Evolutionary conservation across 208 protist genomes (phyloP), one percentile per base, ranked within the genome.

Genomic region (Vickermania ingenoplastis): DNA sequence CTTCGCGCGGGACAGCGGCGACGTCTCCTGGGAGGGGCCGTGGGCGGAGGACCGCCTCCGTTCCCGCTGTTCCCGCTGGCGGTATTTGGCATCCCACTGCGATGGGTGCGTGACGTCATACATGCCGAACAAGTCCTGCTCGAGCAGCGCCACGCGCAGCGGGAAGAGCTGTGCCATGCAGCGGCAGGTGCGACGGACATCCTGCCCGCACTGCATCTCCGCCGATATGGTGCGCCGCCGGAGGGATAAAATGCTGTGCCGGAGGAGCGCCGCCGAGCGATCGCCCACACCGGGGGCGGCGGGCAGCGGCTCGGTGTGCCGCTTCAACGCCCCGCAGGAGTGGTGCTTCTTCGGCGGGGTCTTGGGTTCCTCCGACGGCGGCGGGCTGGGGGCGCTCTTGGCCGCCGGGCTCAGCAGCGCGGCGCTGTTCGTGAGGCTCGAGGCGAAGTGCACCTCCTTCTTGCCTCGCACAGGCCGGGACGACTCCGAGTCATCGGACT

Each of bases 271-370:
- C 17, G 69, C 63, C 5, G 78, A 61, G 52, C 69, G 67, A 27
- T 83, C 72, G 23, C 79, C 78, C 1, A 89, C 78, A 11, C 79
- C 82, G 24, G 57, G 59, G 23, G 61, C 67, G 17, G 75, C 76
- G 31, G 76, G 71, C 41, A 86, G 65, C 17, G 75, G 63, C 31
- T 58, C 60, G 23, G 53, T 66, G 41, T 57, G 31, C 57, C 57
- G 61, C 2, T 31, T 25, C 29, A 31, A 27, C 2, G 25, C 31
- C 27, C 52, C 49, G 45, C 52, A 60, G 23, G 11, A 5, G 11
- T 26, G 50, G 24, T 27, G 50, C 23, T 54, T 17, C 50, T 28
- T 54, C 24, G 5, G n/a, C 21, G 24, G 50, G 7, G 5, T 17
- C 23, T 7, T 21, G 5, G 7, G n/a, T 26, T 5, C n/a, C 50